Conservation (phyloP, 108 stramenopile species). For the Cyclotella distinguenda region DNA sequence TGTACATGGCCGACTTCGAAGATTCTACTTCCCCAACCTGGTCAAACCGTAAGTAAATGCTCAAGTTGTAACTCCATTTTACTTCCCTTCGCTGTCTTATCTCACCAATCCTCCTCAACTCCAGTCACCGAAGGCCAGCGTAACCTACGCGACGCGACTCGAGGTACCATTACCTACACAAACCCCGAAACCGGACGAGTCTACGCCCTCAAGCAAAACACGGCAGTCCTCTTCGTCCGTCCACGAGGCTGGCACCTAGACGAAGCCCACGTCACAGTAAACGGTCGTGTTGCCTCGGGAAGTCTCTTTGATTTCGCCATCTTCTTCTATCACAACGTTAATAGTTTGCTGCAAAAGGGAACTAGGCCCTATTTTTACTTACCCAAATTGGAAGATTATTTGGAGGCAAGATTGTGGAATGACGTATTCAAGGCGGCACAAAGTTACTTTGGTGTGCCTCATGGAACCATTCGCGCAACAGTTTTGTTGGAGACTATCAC, state of each 20-base stretch:
- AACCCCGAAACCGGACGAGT: slow-evolving; percentile 81
- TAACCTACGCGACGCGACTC: slow-evolving; percentile 90
- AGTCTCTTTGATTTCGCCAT: slow-evolving; percentile 89
- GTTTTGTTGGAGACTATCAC: slow-evolving; percentile 93
- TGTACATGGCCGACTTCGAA: slow-evolving; percentile 95
- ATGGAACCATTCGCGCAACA: slow-evolving; percentile 86
- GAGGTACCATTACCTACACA: slow-evolving; percentile 82
- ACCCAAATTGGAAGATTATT: slow-evolving; percentile 87
- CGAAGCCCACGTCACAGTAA: slow-evolving; percentile 88
- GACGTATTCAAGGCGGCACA: slow-evolving; percentile 88
- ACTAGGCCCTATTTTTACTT: slow-evolving; percentile 88
- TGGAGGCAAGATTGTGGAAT: slow-evolving; percentile 92
- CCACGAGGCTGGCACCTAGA: slow-evolving; percentile 94
- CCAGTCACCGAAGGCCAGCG: slow-evolving; percentile 82
- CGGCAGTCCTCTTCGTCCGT: slow-evolving; percentile 85
- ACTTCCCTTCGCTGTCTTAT: background rate
- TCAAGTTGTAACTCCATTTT: background rate
- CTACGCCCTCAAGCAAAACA: slow-evolving; percentile 73
- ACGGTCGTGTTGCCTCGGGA: slow-evolving; percentile 80
- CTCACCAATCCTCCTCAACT: background rate
- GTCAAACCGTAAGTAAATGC: slow-evolving; percentile 45
- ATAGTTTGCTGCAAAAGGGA: slow-evolving; percentile 66
- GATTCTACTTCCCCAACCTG: slow-evolving; percentile 88
- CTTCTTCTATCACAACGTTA: slow-evolving; percentile 91
- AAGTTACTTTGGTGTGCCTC: slow-evolving; percentile 77